Base-by-base conservation (phyloP, 441 rosid genomes). In the Theobroma grandiflorum region DNA sequence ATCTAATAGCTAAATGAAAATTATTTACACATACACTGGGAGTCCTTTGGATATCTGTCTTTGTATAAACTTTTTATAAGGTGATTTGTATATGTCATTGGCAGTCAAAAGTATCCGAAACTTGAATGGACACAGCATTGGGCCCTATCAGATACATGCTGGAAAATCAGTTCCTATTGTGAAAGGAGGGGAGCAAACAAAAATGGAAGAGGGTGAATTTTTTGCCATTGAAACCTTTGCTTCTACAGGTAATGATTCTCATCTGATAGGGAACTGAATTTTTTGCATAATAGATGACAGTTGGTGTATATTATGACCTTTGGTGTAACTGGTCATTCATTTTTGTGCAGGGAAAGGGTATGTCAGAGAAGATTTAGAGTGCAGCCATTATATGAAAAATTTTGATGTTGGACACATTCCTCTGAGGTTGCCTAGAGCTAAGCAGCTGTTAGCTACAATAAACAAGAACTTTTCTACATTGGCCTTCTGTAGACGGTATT, bases 181-280 rank as follows among this genome's bases (percentile, higher is more conserved):
- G 61, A 97, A 95, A 88, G 98, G 99, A 75, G 99, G 99, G 61
- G 98, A 95, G 90, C 99, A 94, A 82, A 94, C 97, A 68, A 97
- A 95, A 83, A 94, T 95, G 99, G 99, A 97, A 88, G 99, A 97
- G 90, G 98, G 99, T 33, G 98, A 94, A 88, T 92, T 93, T 84
- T 95, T 85, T 38, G 99, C 98, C 72, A 94, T 94, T 37, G 99
- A 97, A 90, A 95, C 99, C 79, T 97, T 93, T 81, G 99, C 89
- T 79, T 97, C 98, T 33, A 93, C 99, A 55, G 99, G 99, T 97
- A 85, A 84, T 80, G 33, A 3, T 65, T 58, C 79, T 65, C 69
- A 18, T 45, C 43, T 49, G 42, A 61, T 15, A 0, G 45, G 55
- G 59, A 55, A 59, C 57, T 72, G 38, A 9, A 10, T 58, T 42